Percentiles rank a stretch among this genome's conserved stretches.
Conservation (phyloP, 768 basidiomycete species). For the Butyriboletus loyo region DNA sequence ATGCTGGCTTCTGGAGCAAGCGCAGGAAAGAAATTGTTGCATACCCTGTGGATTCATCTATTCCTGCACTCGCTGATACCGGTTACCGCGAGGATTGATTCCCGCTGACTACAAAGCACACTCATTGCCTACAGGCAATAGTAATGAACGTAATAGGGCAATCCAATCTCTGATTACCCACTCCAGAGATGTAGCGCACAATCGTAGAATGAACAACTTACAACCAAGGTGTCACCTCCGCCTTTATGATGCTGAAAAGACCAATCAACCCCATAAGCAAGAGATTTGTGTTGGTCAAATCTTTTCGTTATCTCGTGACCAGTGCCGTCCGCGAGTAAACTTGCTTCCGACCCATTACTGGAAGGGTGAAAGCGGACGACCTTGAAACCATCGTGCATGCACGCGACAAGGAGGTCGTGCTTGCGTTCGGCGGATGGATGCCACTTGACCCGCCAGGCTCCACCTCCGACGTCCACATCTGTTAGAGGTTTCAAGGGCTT, state of each 20-base stretch:
- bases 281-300: slow-evolving; percentile 73
- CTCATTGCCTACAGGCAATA: neutral
- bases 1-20: slow-evolving; percentile 51
- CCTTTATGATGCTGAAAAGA: slow-evolving; percentile 40
- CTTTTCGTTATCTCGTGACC: slow-evolving; percentile 45
- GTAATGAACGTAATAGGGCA: neutral
- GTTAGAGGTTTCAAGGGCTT: slow-evolving; percentile 56
- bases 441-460: slow-evolving; percentile 96
- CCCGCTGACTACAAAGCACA: neutral
- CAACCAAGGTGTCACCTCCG: slow-evolving; percentile 53
- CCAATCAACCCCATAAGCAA: slow-evolving; percentile 96
- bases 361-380: slow-evolving; percentile 41
- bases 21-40: slow-evolving; percentile 16
- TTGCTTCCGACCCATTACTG: neutral
- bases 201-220: slow-evolving; percentile 96
- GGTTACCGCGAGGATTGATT: neutral
- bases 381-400: slow-evolving; percentile 98
- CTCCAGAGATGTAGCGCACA: slow-evolving; percentile 79
- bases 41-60: slow-evolving; percentile 2
- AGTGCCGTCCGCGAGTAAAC: slow-evolving; percentile 9
- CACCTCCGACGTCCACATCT: slow-evolving; percentile 75
- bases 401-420: slow-evolving; percentile 83
- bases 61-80: neutral
- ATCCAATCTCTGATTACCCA: slow-evolving; percentile 39
- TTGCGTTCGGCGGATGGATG: slow-evolving; percentile 71